Percentiles rank a stretch among this genome's conserved stretches.
These are phyloP conservation scores for Zea mays DNA, from an alignment of 176 grass and related monocot species.

Conservation along the genomic window Zm-B73-REFERENCE-NAM-5.0 NC_050101.1:149232001-149232500, in stretches of 20 bases:
- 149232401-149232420: not conserved
- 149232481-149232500: not conserved
- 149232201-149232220: conserved; percentile 56
- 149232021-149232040: conserved; percentile 80
- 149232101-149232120: conserved; percentile 33
- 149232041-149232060: conserved; percentile 87
- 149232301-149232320: not conserved
- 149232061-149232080: conserved; percentile 73
- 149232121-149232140: conserved; percentile 21
- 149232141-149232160: conserved; percentile 11
- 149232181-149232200: conserved; percentile 46
- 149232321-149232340: not conserved
- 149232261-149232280: conserved; percentile 64
- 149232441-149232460: not conserved
- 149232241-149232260: conserved; percentile 97
- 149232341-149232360: not conserved
- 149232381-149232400: not conserved
- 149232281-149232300: conserved; percentile 66
- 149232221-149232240: conserved; percentile 78
- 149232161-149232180: conserved; percentile 82
- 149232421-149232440: not conserved
- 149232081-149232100: conserved; percentile 66
- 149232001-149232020: conserved; percentile 68
- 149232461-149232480: not conserved
- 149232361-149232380: not conserved